Conservation (phyloP, 495 filamentous ascomycete genomes). For the Ascobolus immersus region DNA sequence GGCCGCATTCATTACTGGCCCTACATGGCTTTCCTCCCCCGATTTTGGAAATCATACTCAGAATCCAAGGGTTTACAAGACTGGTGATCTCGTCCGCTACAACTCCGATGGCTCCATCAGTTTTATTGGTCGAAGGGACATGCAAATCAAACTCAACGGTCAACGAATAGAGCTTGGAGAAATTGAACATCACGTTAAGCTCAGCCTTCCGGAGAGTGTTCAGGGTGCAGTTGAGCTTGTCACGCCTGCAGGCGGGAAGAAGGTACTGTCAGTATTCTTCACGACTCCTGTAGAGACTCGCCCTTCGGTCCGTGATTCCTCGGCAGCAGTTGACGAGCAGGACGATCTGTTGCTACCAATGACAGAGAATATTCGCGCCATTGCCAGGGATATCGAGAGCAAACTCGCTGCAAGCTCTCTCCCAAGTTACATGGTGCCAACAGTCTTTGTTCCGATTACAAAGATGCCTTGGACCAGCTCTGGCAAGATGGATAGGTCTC, state of each 20-base stretch:
- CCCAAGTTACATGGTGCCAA: conserved; percentile 32
- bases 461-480: conserved; percentile 26
- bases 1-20: conserved; percentile 21
- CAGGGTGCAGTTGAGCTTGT: conserved; percentile 6
- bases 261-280: too few relatives aligned
- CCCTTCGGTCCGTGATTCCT: too few relatives aligned
- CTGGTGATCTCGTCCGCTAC: conserved; percentile 38
- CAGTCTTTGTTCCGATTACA: conserved; percentile 25
- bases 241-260: conserved; percentile 2
- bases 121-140: conserved; percentile 36
- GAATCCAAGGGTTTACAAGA: conserved; percentile 36
- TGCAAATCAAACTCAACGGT: conserved; percentile 39
- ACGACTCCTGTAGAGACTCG: too few relatives aligned
- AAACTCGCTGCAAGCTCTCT: conserved; percentile 2
- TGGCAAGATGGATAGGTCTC: conserved; percentile 28
- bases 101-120: conserved; percentile 30
- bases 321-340: too few relatives aligned
- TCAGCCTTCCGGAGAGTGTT: too few relatives aligned
- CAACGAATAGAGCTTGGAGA: conserved; percentile 41
- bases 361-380: conserved; percentile 1
- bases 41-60: conserved; percentile 18
- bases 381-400: conserved; percentile 3
- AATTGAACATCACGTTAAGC: conserved; percentile 38
- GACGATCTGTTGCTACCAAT: too few relatives aligned
- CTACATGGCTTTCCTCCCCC: conserved; percentile 24